Conservation (phyloP, 2,329 filamentous ascomycete genomes). For the Hymenoscyphus albidus region DNA sequence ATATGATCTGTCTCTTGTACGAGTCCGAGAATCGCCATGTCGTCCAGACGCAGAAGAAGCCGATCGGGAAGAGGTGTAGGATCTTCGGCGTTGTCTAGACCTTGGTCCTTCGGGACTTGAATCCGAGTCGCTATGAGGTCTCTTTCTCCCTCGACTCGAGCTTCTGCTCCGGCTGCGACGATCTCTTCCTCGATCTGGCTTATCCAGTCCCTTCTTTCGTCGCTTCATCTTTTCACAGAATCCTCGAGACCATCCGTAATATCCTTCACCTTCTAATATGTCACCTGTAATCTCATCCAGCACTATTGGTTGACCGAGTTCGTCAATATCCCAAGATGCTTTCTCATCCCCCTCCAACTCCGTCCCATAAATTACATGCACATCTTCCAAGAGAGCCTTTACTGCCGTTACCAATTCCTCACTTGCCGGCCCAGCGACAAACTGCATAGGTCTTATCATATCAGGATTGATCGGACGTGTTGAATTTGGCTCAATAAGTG, state of each 20-base stretch:
- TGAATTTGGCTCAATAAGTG: slow-evolving; percentile 73
- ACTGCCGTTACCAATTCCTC: slow-evolving; percentile 63
- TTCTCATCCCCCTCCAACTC: slow-evolving; percentile 49
- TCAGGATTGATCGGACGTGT: slow-evolving; percentile 68
- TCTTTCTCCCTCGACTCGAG: slow-evolving; percentile 29
- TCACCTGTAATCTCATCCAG: slow-evolving; percentile 61
- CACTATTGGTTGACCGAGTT: slow-evolving; percentile 66
- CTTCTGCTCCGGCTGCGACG: slow-evolving; percentile 22
- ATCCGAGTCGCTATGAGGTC: slow-evolving; percentile 31
- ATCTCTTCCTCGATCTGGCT: slow-evolving; percentile 14
- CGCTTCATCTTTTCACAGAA: slow-evolving; percentile 81
- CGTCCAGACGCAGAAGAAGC: slow-evolving; percentile 23
- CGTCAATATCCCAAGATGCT: slow-evolving; percentile 61
- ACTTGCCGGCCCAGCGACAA: slow-evolving; percentile 65
- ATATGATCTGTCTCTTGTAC: slow-evolving; percentile 18
- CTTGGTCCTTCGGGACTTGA: slow-evolving; percentile 21
- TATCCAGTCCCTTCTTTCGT: slow-evolving; percentile 36
- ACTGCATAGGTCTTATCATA: slow-evolving; percentile 67
- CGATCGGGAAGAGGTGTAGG: slow-evolving; percentile 33
- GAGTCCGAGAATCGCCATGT: slow-evolving; percentile 8
- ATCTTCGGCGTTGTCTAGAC: slow-evolving; percentile 26
- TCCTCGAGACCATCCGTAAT: slow-evolving; percentile 80
- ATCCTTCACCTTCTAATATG: slow-evolving; percentile 65
- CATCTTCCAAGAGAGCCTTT: slow-evolving; percentile 65
- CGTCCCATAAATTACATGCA: slow-evolving; percentile 60